Percentiles rank a stretch among this genome's conserved stretches.
Conservation (phyloP, 352 stramenopile species). For the Phytophthora capsici region DNA sequence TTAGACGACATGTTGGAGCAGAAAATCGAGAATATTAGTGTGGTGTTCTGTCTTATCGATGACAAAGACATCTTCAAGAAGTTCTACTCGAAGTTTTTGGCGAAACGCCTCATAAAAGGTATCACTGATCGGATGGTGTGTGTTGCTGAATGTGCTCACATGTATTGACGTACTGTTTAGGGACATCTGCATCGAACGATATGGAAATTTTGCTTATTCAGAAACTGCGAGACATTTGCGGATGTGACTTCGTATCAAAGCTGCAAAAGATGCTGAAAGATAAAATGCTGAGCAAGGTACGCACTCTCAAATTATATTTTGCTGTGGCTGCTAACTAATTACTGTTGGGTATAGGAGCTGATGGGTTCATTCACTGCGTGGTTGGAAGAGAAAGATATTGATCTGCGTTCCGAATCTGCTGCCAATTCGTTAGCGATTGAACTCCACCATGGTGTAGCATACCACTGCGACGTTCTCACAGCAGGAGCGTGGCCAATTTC, state of each 20-base stretch:
- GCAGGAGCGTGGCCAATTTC: slow-evolving; percentile 87
- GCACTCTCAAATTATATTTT: background rate
- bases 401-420: slow-evolving; percentile 44
- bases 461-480: slow-evolving; percentile 85
- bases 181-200: slow-evolving; percentile 75
- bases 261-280: slow-evolving; percentile 91
- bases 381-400: slow-evolving; percentile 68
- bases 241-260: slow-evolving; percentile 88
- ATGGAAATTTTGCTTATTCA: slow-evolving; percentile 82
- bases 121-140: background rate
- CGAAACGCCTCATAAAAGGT: slow-evolving; percentile 89
- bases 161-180: slow-evolving; percentile 18
- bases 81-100: slow-evolving; percentile 87
- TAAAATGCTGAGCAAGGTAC: slow-evolving; percentile 85
- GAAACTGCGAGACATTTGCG: slow-evolving; percentile 86
- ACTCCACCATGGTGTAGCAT: slow-evolving; percentile 64
- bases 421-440: slow-evolving; percentile 51
- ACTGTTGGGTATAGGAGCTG: slow-evolving; percentile 56
- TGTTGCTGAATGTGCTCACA: background rate
- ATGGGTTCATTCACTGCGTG: slow-evolving; percentile 71
- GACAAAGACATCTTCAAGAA: slow-evolving; percentile 93
- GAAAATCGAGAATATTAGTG: slow-evolving; percentile 83
- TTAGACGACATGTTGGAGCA: slow-evolving; percentile 71
- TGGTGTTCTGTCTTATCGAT: slow-evolving; percentile 90
- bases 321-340: slow-evolving; percentile 3